A percentile compares a stretch with the other conserved stretches of the same genome.
Evolutionary conservation across 768 basidiomycete species (phyloP).

Genomic region (Cystobasidium ongulense): DNA sequence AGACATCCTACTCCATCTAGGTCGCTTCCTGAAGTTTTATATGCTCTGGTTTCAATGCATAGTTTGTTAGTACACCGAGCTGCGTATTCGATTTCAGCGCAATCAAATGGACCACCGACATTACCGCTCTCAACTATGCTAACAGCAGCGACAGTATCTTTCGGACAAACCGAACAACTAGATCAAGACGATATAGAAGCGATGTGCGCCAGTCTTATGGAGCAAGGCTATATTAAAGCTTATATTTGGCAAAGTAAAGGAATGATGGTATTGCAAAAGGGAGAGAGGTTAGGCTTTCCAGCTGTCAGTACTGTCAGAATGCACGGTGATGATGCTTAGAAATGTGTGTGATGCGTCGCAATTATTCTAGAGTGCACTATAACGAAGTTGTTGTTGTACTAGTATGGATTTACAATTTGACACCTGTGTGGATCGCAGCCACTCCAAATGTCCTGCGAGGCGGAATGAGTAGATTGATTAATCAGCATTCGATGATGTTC

Average conservation of each 20-base stretch:
- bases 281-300: conserved; percentile 37
- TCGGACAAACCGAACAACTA: conserved; percentile 20
- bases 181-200: conserved; percentile 41
- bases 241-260: conserved; percentile 40
- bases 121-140: conserved; percentile 33
- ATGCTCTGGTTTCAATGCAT: not conserved
- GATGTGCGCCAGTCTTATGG: conserved; percentile 38
- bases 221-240: conserved; percentile 43
- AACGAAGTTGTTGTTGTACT: conserved; percentile 5
- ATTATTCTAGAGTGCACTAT: not conserved
- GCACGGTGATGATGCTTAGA: conserved; percentile 9
- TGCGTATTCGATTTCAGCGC: not conserved
- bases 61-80: conserved; percentile 6
- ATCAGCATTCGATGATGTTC: not conserved
- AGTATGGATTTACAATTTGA: conserved; percentile 50
- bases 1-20: not conserved
- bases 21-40: conserved; percentile 27
- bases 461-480: not conserved
- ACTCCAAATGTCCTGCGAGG: conserved; percentile 65
- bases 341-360: not conserved
- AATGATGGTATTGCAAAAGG: conserved; percentile 40
- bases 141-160: conserved; percentile 31
- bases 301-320: conserved; percentile 31
- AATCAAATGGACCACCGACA: conserved; percentile 34
- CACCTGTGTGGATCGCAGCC: conserved; percentile 72